Base-by-base conservation (phyloP, 208 protist genomes). In the Leishmania amazonensis region DNA sequence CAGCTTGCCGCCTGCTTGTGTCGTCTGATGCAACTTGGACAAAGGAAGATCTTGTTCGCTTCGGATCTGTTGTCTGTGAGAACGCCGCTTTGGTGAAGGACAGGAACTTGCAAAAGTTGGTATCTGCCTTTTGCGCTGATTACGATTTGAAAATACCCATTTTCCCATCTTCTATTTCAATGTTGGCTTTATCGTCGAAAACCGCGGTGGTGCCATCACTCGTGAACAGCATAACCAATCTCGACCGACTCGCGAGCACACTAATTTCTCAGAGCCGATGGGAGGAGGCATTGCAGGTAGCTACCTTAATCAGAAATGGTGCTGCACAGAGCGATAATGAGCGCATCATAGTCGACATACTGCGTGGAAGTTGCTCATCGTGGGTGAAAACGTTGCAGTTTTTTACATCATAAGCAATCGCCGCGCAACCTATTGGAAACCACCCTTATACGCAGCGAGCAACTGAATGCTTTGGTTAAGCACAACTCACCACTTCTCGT, bases 361-460 rank as follows among this genome's bases (percentile, higher is more conserved):
- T 86, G 21, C 70, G 42, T 31, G 47, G 8, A 28, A 65, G 45
- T 51, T 45, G 64, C 31, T 21, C 17, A 28, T 80, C 83, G 3
- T 86, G 83, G 83, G 74, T 78, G 49, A 75, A 80, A 72, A 86
- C 83, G 15, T 40, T 86, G 51, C 70, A 81, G 60, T 83, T 83
- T 58, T 87, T 83, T 78, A n/a, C 60, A 19, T 49, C 49, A 9
- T 83, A 80, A 51, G 4, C n/a, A 42, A 62, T 28, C 31, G n/a
- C 13, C 35, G 8, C 11, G 35, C 51, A 49, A 35, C 35, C 7
- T 60, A 1, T 42, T 24, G 31, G 47, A 51, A 53, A 4, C 19
- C 24, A 21, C 40, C 13, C 6, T 54, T 24, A 38, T 74, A 9
- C 5, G 54, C 2, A 53, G 9, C 6, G 45, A 38, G 24, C 21